phyloP scores from a whole-genome alignment of 1,284 basidiomycete genomes.

The Ustilago curta region DNA sequence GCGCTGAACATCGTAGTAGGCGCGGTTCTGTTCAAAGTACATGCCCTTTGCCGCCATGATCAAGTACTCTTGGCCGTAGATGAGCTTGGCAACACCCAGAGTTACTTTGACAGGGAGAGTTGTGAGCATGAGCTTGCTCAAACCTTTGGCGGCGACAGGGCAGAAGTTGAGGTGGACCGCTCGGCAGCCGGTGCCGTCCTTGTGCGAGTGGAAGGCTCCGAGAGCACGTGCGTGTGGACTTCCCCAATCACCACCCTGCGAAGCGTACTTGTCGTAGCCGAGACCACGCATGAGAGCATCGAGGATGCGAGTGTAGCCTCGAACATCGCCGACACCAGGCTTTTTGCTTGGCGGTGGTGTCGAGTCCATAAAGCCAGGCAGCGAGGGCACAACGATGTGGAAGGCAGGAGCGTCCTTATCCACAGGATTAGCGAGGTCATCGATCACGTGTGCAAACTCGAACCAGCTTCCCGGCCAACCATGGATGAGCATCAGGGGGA shows the following conservation, averaged over 20 bases:
- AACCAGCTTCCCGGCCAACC: conserved; percentile 63
- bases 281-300: conserved; percentile 60
- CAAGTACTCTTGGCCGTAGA: conserved; percentile 44
- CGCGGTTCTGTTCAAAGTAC: conserved; percentile 41
- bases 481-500: conserved; percentile 63
- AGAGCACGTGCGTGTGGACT: conserved; percentile 51
- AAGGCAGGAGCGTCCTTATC: conserved; percentile 52
- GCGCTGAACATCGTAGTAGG: conserved; percentile 57
- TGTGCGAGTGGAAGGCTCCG: conserved; percentile 41
- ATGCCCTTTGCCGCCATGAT: conserved; percentile 38
- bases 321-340: conserved; percentile 40
- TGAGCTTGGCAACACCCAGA: conserved; percentile 37
- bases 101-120: conserved; percentile 36
- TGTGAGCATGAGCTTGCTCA: conserved; percentile 47
- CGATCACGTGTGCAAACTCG: conserved; percentile 50
- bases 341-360: conserved; percentile 45
- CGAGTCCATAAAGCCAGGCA: conserved; percentile 61
- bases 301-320: conserved; percentile 53
- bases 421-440: conserved; percentile 40
- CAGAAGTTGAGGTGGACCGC: conserved; percentile 64
- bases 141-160: conserved; percentile 44
- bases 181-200: conserved; percentile 53
- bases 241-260: conserved; percentile 65
- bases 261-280: conserved; percentile 52
- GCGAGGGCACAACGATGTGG: conserved; percentile 62